These are phyloP conservation scores for Ploettnerulaceae sp. DNA, from an alignment of 2,329 filamentous ascomycete species.

Conservation along the genomic window DNA sequence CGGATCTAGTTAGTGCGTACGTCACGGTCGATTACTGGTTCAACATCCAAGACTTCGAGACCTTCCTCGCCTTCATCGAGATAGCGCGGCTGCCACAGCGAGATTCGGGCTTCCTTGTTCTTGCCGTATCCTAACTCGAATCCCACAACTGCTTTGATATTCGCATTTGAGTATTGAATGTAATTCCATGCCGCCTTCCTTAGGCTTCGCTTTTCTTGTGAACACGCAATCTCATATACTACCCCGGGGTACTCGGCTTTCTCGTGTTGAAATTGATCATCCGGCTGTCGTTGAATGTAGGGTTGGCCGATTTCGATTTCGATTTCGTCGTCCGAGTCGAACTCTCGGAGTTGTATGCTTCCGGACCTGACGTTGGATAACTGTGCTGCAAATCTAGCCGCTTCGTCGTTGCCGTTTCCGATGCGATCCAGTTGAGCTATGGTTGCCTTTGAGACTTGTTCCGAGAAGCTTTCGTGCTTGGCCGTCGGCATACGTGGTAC, in stretches of 20 bases:
- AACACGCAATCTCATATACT: slow-evolving; percentile 16
- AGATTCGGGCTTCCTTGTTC: slow-evolving; percentile 18
- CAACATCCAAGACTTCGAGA: slow-evolving; percentile 13
- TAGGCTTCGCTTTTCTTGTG: slow-evolving; percentile 11
- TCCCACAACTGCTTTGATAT: slow-evolving; percentile 18
- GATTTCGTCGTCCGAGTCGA: slow-evolving; percentile 14
- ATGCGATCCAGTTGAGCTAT: slow-evolving; percentile 16
- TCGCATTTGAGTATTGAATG: slow-evolving; percentile 17
- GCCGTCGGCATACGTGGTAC: slow-evolving; percentile 16
- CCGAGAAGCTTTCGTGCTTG: slow-evolving; percentile 18
- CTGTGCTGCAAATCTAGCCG: slow-evolving; percentile 16
- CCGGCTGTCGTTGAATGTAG: slow-evolving; percentile 12
- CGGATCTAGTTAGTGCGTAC: slow-evolving; percentile 12
- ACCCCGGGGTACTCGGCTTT: slow-evolving; percentile 14
- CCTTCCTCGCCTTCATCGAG: slow-evolving; percentile 11
- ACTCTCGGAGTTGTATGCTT: slow-evolving; percentile 18
- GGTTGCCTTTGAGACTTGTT: slow-evolving; percentile 15
- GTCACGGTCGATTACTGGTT: slow-evolving; percentile 15
- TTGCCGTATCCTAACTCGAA: slow-evolving; percentile 17
- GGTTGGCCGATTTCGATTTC: slow-evolving; percentile 11
- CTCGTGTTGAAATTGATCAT: slow-evolving; percentile 15
- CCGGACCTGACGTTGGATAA: slow-evolving; percentile 17
- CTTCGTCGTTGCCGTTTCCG: slow-evolving; percentile 13
- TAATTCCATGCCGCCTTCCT: slow-evolving; percentile 15
- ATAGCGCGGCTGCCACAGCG: slow-evolving; percentile 15